phyloP scores from a whole-genome alignment of 306 rosid species.

The Lagenaria siceraria region DNA sequence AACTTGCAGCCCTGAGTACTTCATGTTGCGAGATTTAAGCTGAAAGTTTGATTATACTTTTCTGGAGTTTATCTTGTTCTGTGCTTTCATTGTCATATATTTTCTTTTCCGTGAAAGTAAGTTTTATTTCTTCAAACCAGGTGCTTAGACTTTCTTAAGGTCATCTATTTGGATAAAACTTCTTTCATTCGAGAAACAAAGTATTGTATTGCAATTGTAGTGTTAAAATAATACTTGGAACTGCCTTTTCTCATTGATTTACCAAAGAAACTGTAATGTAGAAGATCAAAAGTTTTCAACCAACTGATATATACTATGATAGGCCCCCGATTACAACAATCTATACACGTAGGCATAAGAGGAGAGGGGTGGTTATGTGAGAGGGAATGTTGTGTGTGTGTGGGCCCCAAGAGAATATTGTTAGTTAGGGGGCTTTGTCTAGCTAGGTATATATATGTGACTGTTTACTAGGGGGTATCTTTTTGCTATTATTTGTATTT shows the following conservation, averaged over 20 bases:
- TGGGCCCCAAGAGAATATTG: too few relatives aligned
- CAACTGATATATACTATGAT: neutral
- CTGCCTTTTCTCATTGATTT: neutral
- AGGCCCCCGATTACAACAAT: too few relatives aligned
- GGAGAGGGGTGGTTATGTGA: too few relatives aligned
- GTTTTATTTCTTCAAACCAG: neutral
- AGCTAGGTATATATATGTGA: too few relatives aligned
- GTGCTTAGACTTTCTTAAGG: neutral
- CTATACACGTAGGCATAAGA: too few relatives aligned
- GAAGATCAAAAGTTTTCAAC: neutral
- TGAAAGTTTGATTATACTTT: neutral
- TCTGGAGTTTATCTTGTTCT: neutral
- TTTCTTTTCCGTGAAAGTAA: neutral
- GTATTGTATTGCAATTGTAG: neutral
- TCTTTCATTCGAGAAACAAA: neutral
- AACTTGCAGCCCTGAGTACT: neutral
- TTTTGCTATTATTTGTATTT: too few relatives aligned
- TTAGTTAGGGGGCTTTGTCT: too few relatives aligned
- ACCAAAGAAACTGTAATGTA: neutral
- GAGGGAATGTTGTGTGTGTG: too few relatives aligned
- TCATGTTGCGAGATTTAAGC: neutral
- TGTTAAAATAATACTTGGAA: neutral
- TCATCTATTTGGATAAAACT: neutral
- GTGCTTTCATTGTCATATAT: neutral
- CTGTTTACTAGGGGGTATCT: too few relatives aligned